Percentiles rank a stretch among this genome's conserved stretches.
Conservation (phyloP, 345 rosid genomes). For the Hibiscus mutabilis region DNA sequence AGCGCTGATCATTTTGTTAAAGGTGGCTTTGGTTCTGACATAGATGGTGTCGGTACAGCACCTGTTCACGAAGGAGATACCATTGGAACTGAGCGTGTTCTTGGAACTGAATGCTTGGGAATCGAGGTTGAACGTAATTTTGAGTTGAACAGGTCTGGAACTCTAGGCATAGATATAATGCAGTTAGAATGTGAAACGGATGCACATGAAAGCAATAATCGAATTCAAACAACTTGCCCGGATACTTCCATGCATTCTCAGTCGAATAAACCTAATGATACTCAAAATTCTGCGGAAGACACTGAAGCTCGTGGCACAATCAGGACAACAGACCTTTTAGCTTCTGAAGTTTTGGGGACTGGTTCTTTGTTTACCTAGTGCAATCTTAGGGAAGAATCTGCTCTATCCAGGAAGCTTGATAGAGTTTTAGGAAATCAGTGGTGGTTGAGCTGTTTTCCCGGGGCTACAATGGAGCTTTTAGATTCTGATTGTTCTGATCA, state of each 20-base stretch:
- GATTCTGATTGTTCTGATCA: no score
- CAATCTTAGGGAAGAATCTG: no score
- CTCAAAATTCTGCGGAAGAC: constrained; percentile 41
- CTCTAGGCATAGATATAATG: constrained; percentile 62
- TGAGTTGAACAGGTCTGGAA: constrained; percentile 30
- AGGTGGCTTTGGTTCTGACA: constrained; percentile 85
- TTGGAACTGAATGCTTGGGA: constrained; percentile 70
- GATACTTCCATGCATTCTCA: constrained; percentile 21
- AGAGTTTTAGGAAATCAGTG: no score
- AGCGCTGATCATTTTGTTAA: constrained; percentile 38
- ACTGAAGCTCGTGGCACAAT: constrained; percentile 57
- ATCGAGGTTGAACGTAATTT: constrained; percentile 29
- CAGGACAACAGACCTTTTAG: constrained; percentile 68
- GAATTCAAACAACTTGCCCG: constrained; percentile 13
- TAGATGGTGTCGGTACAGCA: constrained; percentile 53
- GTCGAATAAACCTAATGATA: constrained; percentile 29
- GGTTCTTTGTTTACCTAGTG: no score
- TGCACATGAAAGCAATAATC: constrained; percentile 37
- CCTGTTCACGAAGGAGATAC: constrained; percentile 50
- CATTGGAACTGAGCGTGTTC: constrained; percentile 70
- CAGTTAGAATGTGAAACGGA: constrained; percentile 66
- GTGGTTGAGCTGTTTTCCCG: no score
- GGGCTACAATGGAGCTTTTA: no score
- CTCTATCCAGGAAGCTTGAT: no score
- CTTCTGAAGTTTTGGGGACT: constrained; percentile 85